These are phyloP conservation scores for Euphorbia schlechtendalii DNA, from an alignment of 441 rosid species.

Conservation along the genomic window DNA sequence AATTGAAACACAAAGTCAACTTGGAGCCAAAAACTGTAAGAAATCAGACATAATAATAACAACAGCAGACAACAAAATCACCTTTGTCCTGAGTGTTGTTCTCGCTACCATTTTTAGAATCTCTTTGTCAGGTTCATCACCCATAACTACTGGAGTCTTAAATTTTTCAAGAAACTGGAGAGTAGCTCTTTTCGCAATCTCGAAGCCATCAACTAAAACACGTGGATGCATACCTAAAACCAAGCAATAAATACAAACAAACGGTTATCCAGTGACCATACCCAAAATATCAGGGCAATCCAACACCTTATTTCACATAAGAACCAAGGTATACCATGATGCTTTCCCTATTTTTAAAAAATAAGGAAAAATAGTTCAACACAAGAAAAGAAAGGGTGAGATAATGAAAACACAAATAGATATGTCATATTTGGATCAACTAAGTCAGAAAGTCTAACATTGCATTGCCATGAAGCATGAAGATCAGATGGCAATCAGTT, in stretches of 20 bases:
- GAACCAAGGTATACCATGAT: background rate
- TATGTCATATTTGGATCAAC: background rate
- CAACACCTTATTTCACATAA: background rate
- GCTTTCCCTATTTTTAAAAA: too few species aligned
- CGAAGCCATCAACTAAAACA: slow-evolving; percentile 93
- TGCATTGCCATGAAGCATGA: background rate
- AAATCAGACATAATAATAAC: background rate
- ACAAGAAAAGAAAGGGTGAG: background rate
- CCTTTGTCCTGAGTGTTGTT: slow-evolving; percentile 87
- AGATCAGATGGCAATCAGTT: background rate
- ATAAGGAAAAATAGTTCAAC: too few species aligned
- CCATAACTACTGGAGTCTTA: slow-evolving; percentile 90
- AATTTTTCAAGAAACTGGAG: slow-evolving; percentile 86
- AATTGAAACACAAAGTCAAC: slow-evolving; percentile 17
- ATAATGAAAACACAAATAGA: background rate
- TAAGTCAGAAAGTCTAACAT: background rate
- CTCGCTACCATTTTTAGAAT: slow-evolving; percentile 95
- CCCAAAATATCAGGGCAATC: background rate
- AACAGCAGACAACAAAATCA: slow-evolving; percentile 9
- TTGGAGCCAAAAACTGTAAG: background rate
- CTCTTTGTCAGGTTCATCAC: slow-evolving; percentile 86
- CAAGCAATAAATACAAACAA: background rate
- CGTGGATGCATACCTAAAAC: slow-evolving; percentile 89
- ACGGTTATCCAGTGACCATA: background rate
- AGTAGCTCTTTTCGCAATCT: slow-evolving; percentile 87